Evolutionary conservation across 306 rosid genomes (phyloP).

Genomic region (Nissolia schottii): DNA sequence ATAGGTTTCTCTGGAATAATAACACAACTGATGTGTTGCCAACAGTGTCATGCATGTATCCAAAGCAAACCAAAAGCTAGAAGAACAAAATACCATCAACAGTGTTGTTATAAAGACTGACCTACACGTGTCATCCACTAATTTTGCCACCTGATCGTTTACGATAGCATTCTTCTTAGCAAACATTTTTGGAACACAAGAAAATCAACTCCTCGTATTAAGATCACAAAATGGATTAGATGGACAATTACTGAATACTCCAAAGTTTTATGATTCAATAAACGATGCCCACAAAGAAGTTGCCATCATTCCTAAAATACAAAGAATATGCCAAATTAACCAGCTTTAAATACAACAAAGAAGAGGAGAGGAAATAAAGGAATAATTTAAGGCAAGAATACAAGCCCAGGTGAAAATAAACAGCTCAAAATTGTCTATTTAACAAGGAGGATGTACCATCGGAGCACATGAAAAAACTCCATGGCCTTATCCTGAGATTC

Average conservation of each 20-base stretch:
- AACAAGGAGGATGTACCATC: neutral
- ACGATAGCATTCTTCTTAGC: conserved; percentile 73
- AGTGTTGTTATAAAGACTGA: conserved; percentile 36
- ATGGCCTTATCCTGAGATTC: neutral
- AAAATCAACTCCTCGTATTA: neutral
- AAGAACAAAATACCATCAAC: neutral
- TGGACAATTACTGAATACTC: neutral
- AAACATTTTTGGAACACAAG: conserved; percentile 43
- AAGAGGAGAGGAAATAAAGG: neutral
- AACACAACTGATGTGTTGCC: conserved; percentile 94
- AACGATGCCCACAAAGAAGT: neutral
- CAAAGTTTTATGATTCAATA: neutral
- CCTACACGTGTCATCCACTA: conserved; percentile 89
- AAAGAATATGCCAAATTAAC: neutral
- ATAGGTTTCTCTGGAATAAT: conserved; percentile 79
- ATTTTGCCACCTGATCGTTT: conserved; percentile 83
- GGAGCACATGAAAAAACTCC: neutral
- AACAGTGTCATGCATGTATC: conserved; percentile 51
- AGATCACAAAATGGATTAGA: neutral
- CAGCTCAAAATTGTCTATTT: neutral
- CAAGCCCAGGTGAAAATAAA: conserved; percentile 1
- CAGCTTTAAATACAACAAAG: neutral
- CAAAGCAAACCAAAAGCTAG: conserved; percentile 4
- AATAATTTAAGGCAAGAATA: neutral
- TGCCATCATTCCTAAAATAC: neutral